These are phyloP conservation scores for Pleurotus ostreatus DNA, from an alignment of 768 basidiomycete species.

Conservation along the genomic window DNA sequence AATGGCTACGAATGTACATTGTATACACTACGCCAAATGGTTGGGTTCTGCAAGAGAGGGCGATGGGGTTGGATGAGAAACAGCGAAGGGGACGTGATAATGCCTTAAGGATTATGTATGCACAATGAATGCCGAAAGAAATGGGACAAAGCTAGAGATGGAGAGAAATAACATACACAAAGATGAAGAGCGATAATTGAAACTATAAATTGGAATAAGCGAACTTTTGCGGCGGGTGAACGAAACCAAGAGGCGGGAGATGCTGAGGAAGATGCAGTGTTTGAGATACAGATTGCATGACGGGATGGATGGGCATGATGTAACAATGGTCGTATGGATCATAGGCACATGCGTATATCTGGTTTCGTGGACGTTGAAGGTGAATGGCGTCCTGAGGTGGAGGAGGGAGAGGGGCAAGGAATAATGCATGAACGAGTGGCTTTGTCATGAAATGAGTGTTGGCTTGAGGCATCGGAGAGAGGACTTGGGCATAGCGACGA, in stretches of 20 bases:
- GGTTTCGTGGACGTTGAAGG: constrained; percentile 2
- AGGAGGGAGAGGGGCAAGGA: not conserved
- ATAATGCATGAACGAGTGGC: not conserved
- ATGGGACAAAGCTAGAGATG: constrained; percentile 20
- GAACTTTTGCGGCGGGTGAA: constrained; percentile 13
- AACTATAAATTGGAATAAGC: constrained; percentile 13
- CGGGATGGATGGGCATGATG: constrained; percentile 2
- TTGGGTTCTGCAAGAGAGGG: not conserved
- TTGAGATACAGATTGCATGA: constrained; percentile 10
- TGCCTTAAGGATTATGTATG: constrained; percentile 6
- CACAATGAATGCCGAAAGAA: constrained; percentile 13
- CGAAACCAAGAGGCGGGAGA: constrained; percentile 13
- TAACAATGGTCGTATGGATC: constrained; percentile 10
- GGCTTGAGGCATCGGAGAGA: constrained; percentile 1
- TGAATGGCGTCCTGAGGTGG: not conserved
- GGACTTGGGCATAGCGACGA: constrained; percentile 9
- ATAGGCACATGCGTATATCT: constrained; percentile 19
- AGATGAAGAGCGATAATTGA: constrained; percentile 15
- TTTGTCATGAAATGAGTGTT: constrained; percentile 5
- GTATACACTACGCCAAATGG: constrained; percentile 7
- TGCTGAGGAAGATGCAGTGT: constrained; percentile 13
- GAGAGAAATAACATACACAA: constrained; percentile 11
- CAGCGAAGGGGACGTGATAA: constrained; percentile 22
- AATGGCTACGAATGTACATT: constrained; percentile 6
- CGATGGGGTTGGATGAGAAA: constrained; percentile 9